Evolutionary conservation across 2,329 filamentous ascomycete genomes (phyloP).

Genomic region (Ceratocystis cacaofunesta): DNA sequence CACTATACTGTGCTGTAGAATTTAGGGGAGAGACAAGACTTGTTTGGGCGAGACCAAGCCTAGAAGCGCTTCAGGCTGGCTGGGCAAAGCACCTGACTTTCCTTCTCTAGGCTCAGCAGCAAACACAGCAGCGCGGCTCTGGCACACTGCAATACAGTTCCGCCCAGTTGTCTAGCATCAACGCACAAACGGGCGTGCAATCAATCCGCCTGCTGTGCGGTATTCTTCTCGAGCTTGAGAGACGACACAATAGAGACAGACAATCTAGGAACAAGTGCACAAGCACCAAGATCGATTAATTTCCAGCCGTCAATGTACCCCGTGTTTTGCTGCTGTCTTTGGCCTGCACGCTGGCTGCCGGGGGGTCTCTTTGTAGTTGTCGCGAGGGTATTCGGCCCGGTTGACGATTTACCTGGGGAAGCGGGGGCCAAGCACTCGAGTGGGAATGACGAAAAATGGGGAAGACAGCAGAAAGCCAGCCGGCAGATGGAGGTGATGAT

Average conservation of each 20-base stretch:
- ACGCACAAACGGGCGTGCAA: too few relatives aligned
- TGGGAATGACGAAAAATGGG: not conserved
- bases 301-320: not conserved
- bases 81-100: not conserved
- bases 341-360: not conserved
- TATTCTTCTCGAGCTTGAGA: too few relatives aligned
- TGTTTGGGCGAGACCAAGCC: too few relatives aligned
- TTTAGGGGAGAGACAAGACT: not conserved
- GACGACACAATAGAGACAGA: too few relatives aligned
- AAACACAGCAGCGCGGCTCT: too few relatives aligned
- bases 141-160: too few relatives aligned
- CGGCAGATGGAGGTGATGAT: constrained; percentile 2
- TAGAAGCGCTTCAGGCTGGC: too few relatives aligned
- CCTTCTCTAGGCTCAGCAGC: too few relatives aligned
- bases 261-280: not conserved
- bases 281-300: not conserved
- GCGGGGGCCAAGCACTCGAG: constrained; percentile 4
- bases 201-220: too few relatives aligned
- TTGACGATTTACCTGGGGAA: constrained; percentile 15
- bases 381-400: constrained; percentile 13
- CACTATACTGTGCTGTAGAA: not conserved
- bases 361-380: constrained; percentile 1
- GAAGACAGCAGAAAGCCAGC: not conserved
- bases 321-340: constrained; percentile 5
- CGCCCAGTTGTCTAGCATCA: too few relatives aligned